These are phyloP conservation scores for Penicillium hesseltinei DNA, from an alignment of 2,329 filamentous ascomycete genomes.

Conservation along the genomic window DNA sequence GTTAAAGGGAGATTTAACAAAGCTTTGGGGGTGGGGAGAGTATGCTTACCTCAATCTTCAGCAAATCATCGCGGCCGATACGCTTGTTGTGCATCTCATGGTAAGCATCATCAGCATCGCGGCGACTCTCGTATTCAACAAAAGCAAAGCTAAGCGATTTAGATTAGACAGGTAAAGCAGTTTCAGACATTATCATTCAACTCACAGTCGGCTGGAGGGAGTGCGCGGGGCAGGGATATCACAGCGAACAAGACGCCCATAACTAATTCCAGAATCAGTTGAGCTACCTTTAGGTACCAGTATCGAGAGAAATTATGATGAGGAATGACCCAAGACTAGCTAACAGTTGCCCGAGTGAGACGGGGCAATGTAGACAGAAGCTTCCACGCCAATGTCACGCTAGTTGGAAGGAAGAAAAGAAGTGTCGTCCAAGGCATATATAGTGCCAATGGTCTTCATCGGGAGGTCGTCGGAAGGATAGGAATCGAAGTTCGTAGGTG, in stretches of 20 bases:
- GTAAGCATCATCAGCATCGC: constrained; percentile 97
- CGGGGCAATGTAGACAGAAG: constrained; percentile 5
- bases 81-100: constrained; percentile 99
- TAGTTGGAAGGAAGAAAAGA: constrained; percentile 5
- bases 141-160: constrained; percentile 73
- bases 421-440: constrained; percentile 1
- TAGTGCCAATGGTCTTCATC: constrained; percentile 8
- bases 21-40: not conserved
- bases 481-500: constrained; percentile 33
- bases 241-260: constrained; percentile 95
- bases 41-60: constrained; percentile 91
- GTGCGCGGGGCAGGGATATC: constrained; percentile 96
- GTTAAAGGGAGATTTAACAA: constrained; percentile 18
- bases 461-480: constrained; percentile 16
- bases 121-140: constrained; percentile 97
- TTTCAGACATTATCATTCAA: constrained; percentile 34
- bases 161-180: constrained; percentile 3
- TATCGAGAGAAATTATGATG: constrained; percentile 11
- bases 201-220: constrained; percentile 91
- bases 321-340: constrained; percentile 16
- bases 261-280: constrained; percentile 61
- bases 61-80: constrained; percentile 86
- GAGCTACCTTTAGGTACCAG: not conserved
- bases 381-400: constrained; percentile 4
- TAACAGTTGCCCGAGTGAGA: constrained; percentile 5